Conservation (phyloP, 495 filamentous ascomycete species). For the Tetracladium marchalianum region DNA sequence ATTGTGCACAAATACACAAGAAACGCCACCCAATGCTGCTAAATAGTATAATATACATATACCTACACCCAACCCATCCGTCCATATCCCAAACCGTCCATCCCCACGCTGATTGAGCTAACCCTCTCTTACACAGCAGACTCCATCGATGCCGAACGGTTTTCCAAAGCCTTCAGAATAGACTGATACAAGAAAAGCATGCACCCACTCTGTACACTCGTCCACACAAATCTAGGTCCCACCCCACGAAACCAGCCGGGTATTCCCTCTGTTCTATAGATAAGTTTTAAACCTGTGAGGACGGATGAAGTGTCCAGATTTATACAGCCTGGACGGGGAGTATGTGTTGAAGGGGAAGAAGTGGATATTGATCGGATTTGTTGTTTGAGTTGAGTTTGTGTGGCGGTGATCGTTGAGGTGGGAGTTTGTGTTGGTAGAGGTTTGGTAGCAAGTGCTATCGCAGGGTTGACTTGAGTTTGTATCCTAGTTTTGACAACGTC, state of each 20-base stretch:
- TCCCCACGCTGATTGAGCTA: neutral
- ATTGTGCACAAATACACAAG: neutral
- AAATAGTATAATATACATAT: constrained; percentile 11
- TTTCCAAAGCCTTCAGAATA: constrained; percentile 65
- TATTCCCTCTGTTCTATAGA: constrained; percentile 82
- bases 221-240: constrained; percentile 91
- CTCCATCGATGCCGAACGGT: constrained; percentile 2
- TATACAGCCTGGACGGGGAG: constrained; percentile 60
- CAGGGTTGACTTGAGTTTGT: constrained; percentile 76
- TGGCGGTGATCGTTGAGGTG: constrained; percentile 6
- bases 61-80: constrained; percentile 10
- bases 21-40: constrained; percentile 26
- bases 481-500: constrained; percentile 97
- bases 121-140: constrained; percentile 13
- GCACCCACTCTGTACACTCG: constrained; percentile 89
- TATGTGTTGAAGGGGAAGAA: constrained; percentile 69
- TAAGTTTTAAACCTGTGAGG: constrained; percentile 69
- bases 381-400: constrained; percentile 22
- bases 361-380: constrained; percentile 70
- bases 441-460: constrained; percentile 1
- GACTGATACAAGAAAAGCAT: constrained; percentile 96
- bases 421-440: constrained; percentile 6
- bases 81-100: constrained; percentile 8
- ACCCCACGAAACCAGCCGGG: constrained; percentile 92
- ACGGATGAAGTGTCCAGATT: constrained; percentile 83